Conservation (phyloP, 2,329 filamentous ascomycete genomes). For the Colletotrichum tabaci region DNA sequence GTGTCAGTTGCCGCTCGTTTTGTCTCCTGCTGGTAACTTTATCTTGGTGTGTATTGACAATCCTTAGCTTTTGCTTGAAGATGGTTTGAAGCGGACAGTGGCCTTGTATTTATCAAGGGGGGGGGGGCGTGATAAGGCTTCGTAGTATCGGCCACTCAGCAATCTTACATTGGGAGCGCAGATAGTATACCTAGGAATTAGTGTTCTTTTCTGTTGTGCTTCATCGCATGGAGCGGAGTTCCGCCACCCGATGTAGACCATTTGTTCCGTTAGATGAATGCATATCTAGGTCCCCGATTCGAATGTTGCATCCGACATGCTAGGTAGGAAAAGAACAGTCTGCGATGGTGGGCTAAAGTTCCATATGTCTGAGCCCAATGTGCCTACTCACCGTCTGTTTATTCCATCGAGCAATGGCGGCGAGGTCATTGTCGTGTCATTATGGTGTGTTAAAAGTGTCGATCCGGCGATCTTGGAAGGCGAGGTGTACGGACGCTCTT, state of each 20-base stretch:
- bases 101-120: neutral
- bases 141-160: slow-evolving; percentile 10
- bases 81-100: slow-evolving; percentile 16
- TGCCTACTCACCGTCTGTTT: neutral
- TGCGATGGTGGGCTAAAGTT: no score
- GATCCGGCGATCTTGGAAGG: neutral
- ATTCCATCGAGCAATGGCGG: no score
- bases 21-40: neutral
- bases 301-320: neutral
- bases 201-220: slow-evolving; percentile 2
- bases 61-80: slow-evolving; percentile 13
- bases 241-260: neutral
- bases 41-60: neutral
- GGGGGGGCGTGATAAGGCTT: neutral
- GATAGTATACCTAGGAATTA: neutral
- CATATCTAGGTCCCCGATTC: neutral
- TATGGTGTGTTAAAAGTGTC: no score
- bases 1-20: slow-evolving; percentile 33
- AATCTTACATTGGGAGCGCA: neutral
- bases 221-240: neutral
- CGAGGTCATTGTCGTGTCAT: neutral
- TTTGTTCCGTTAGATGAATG: neutral
- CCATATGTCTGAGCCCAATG: no score
- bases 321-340: no score
- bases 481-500: neutral